phyloP scores from a whole-genome alignment of 148 eudicot species.

The Chenopodium album region DNA sequence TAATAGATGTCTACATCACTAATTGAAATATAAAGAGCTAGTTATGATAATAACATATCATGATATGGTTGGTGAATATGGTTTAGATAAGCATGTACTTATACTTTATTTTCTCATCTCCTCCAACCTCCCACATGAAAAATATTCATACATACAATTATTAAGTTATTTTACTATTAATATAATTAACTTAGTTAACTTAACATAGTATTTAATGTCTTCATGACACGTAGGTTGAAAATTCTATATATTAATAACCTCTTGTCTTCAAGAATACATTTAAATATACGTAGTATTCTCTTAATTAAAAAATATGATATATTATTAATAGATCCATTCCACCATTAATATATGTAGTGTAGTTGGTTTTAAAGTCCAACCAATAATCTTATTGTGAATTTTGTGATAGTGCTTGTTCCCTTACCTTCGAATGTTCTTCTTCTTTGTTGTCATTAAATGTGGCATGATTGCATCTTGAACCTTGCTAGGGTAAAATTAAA shows the following conservation, averaged over 20 bases:
- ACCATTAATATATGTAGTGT: not conserved
- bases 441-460: too few species aligned
- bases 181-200: not conserved
- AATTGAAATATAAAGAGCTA: not conserved
- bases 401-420: too few species aligned
- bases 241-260: not conserved
- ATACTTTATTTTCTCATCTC: slow-evolving; percentile 3
- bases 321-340: not conserved
- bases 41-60: not conserved
- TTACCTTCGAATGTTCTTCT: too few species aligned
- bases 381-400: not conserved
- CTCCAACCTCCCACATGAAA: slow-evolving; percentile 7
- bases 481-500: too few species aligned
- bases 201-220: not conserved
- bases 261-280: not conserved
- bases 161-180: not conserved
- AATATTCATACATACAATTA: not conserved
- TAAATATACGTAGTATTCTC: too few species aligned
- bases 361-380: not conserved
- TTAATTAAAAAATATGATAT: too few species aligned
- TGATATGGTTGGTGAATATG: not conserved
- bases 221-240: too few species aligned
- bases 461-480: too few species aligned
- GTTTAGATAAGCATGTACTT: not conserved
- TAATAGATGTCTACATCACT: slow-evolving; percentile 10